These are phyloP conservation scores for Pleurotus djamor DNA, from an alignment of 768 basidiomycete genomes.

Conservation along the genomic window DNA sequence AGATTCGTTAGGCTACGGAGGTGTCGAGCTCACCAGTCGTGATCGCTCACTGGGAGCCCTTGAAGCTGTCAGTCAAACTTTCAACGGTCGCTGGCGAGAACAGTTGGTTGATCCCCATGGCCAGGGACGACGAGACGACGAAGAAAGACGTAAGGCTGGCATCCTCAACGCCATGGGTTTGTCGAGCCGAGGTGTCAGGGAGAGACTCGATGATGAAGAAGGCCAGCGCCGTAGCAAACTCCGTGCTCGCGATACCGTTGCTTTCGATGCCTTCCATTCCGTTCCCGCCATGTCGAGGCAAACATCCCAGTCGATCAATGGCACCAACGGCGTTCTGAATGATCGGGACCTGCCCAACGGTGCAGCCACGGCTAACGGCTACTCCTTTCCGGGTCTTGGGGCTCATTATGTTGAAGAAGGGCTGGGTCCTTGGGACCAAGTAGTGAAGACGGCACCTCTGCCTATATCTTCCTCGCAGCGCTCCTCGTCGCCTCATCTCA, in stretches of 20 bases:
- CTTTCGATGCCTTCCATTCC: slow-evolving; percentile 81
- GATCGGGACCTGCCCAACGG: slow-evolving; percentile 13
- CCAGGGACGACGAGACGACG: slow-evolving; percentile 31
- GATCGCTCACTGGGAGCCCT: slow-evolving; percentile 48
- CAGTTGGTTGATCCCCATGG: slow-evolving; percentile 11
- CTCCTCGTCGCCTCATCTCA: slow-evolving; percentile 27
- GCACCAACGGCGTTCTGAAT: slow-evolving; percentile 13
- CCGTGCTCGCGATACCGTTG: slow-evolving; percentile 38
- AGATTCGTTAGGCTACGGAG: slow-evolving; percentile 2
- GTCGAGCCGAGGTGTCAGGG: slow-evolving; percentile 51
- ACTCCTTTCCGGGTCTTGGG: slow-evolving; percentile 11
- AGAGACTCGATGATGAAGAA: slow-evolving; percentile 63
- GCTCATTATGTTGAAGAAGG: slow-evolving; percentile 1
- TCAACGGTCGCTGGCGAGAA: slow-evolving; percentile 38
- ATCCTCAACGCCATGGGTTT: slow-evolving; percentile 40
- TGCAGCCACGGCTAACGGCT: slow-evolving; percentile 12
- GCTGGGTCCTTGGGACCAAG: slow-evolving; percentile 24
- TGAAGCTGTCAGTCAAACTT: slow-evolving; percentile 41
- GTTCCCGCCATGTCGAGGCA: slow-evolving; percentile 44
- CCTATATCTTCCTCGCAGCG: slow-evolving; percentile 27
- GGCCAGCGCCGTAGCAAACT: slow-evolving; percentile 46
- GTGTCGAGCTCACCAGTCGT: slow-evolving; percentile 27
- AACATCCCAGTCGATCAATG: slow-evolving; percentile 21
- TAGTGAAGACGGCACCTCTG: slow-evolving; percentile 15
- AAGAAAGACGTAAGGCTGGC: slow-evolving; percentile 35